Conservation (phyloP, 2,329 filamentous ascomycete species). For the Chaetomiaceae sp. region DNA sequence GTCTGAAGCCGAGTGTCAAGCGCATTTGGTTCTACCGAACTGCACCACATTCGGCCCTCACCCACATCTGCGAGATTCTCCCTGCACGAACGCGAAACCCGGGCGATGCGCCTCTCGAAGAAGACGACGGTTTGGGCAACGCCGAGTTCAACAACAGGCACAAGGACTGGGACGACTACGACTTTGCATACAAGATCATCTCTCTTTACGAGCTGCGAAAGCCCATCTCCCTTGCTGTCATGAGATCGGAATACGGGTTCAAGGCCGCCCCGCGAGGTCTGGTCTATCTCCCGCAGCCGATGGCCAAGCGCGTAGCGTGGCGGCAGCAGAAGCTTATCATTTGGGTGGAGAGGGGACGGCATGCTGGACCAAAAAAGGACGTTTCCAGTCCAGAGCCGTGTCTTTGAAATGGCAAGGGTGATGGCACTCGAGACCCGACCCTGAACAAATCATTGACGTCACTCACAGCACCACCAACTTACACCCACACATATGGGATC, state of each 20-base stretch:
- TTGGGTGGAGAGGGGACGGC: no score
- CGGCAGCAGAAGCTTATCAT: background rate
- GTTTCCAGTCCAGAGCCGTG: no score
- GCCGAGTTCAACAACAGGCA: background rate
- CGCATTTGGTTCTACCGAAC: constrained; percentile 28
- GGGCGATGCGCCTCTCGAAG: background rate
- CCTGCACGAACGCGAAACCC: background rate
- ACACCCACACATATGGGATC: no score
- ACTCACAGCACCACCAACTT: no score
- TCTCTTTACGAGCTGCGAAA: background rate
- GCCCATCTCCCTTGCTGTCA: background rate
- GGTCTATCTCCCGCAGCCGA: background rate
- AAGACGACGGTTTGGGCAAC: background rate
- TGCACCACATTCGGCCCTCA: background rate
- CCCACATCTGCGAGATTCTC: background rate
- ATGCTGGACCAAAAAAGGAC: no score
- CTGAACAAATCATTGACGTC: no score
- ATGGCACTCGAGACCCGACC: no score
- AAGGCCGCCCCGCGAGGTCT: background rate
- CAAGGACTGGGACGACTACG: background rate
- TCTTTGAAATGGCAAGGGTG: no score
- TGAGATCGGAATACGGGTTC: background rate
- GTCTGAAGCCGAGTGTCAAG: constrained; percentile 20
- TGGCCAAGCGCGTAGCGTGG: background rate
- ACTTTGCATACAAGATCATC: background rate